A percentile compares a stretch with the other conserved stretches of the same genome.
Conservation (phyloP, 345 rosid species). For the Eutrema japonicum region DNA sequence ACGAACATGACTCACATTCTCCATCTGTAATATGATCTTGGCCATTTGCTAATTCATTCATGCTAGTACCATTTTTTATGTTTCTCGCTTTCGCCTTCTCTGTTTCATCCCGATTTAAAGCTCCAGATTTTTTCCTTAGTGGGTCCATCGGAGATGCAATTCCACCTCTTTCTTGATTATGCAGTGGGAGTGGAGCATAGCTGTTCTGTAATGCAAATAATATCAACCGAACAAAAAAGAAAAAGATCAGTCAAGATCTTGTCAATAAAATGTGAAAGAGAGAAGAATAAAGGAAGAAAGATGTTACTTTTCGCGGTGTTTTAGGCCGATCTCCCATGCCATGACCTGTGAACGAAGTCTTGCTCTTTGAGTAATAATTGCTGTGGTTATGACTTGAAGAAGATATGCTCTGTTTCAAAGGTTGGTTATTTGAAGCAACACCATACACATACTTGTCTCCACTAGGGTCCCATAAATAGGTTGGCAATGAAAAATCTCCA, state of each 20-base stretch:
- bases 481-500: constrained; percentile 48
- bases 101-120: constrained; percentile 41
- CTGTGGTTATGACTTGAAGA: constrained; percentile 46
- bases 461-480: constrained; percentile 48
- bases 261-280: neutral
- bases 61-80: constrained; percentile 41
- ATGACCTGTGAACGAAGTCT: constrained; percentile 43
- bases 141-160: constrained; percentile 33
- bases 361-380: constrained; percentile 40
- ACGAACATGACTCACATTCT: constrained; percentile 47
- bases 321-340: constrained; percentile 47
- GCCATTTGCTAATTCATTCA: neutral
- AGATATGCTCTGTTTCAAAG: constrained; percentile 45
- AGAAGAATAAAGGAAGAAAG: constrained; percentile 6
- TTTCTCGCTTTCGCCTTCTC: constrained; percentile 50
- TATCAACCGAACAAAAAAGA: neutral
- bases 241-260: constrained; percentile 2
- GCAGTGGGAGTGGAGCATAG: constrained; percentile 40
- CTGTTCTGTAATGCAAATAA: constrained; percentile 36
- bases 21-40: constrained; percentile 36
- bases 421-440: constrained; percentile 46
- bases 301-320: constrained; percentile 48
- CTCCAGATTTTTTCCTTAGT: constrained; percentile 41
- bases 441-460: constrained; percentile 44
- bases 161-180: constrained; percentile 50